These are phyloP conservation scores for Plasmodium malariae DNA, from an alignment of 169 alveolate species.

Conservation along the genomic window DNA sequence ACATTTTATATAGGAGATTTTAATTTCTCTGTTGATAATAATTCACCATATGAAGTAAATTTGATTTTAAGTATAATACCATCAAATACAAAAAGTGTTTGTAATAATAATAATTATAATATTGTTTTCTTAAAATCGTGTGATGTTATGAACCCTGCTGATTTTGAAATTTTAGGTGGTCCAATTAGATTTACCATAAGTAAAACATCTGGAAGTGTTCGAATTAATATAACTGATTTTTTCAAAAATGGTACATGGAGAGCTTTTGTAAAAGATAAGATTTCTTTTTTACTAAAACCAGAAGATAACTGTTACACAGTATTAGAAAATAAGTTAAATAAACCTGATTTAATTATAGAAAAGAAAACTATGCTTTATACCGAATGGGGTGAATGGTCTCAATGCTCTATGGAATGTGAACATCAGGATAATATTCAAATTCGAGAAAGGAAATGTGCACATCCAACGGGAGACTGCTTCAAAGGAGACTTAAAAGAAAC, in stretches of 20 bases:
- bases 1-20: constrained; percentile 60
- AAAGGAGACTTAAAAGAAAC: constrained; percentile 72
- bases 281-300: constrained; percentile 51
- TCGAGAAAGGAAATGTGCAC: constrained; percentile 54
- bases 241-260: constrained; percentile 57
- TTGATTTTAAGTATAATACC: constrained; percentile 23
- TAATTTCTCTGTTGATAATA: constrained; percentile 4
- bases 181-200: constrained; percentile 47
- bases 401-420: constrained; percentile 67
- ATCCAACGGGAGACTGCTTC: constrained; percentile 38
- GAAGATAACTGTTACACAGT: constrained; percentile 54
- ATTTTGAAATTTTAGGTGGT: constrained; percentile 40
- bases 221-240: constrained; percentile 43
- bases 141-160: constrained; percentile 51
- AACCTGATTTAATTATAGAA: constrained; percentile 48
- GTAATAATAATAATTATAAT: constrained; percentile 28
- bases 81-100: constrained; percentile 11
- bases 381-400: constrained; percentile 77
- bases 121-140: constrained; percentile 36
- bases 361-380: constrained; percentile 41
- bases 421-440: constrained; percentile 62
- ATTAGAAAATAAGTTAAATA: constrained; percentile 57
- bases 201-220: constrained; percentile 35
- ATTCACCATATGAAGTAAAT: constrained; percentile 21
- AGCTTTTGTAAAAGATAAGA: constrained; percentile 58